Percentiles rank a stretch among this genome's conserved stretches.
Conservation (phyloP, 2,329 filamentous ascomycete genomes). For the Colletotrichum sansevieriae region DNA sequence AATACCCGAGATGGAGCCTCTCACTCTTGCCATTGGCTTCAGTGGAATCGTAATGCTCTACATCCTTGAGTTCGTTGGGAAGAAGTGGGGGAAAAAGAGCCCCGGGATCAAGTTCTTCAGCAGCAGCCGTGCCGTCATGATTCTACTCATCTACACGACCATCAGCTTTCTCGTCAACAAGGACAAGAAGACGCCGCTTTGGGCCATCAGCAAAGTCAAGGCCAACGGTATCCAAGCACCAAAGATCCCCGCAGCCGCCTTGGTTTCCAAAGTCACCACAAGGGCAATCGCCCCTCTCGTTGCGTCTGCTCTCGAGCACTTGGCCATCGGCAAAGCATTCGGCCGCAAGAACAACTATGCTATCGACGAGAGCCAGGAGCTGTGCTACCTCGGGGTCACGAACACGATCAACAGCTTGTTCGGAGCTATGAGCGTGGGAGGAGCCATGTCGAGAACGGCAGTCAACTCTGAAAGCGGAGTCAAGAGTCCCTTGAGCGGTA, state of each 20-base stretch:
- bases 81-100: slow-evolving; percentile 69
- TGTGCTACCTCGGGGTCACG: slow-evolving; percentile 72
- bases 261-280: slow-evolving; percentile 66
- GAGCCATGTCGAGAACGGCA: slow-evolving; percentile 76
- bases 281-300: slow-evolving; percentile 72
- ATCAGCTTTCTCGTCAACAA: slow-evolving; percentile 74
- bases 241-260: slow-evolving; percentile 58
- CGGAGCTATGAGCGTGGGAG: slow-evolving; percentile 72
- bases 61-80: slow-evolving; percentile 68
- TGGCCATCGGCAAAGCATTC: slow-evolving; percentile 75
- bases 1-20: slow-evolving; percentile 68
- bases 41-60: slow-evolving; percentile 68
- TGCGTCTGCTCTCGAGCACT: slow-evolving; percentile 72
- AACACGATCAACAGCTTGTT: slow-evolving; percentile 77
- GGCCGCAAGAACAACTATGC: slow-evolving; percentile 72
- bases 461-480: slow-evolving; percentile 76
- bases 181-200: slow-evolving; percentile 63
- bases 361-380: slow-evolving; percentile 74
- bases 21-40: slow-evolving; percentile 71
- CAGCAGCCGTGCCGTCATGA: slow-evolving; percentile 71
- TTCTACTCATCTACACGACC: slow-evolving; percentile 72
- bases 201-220: slow-evolving; percentile 69
- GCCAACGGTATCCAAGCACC: slow-evolving; percentile 67
- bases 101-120: slow-evolving; percentile 70
- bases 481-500: slow-evolving; percentile 70